Evolutionary conservation across 2,329 filamentous ascomycete species (phyloP), one percentile per base, ranked within the genome.

Genomic region (Neofusicoccum parvum): DNA sequence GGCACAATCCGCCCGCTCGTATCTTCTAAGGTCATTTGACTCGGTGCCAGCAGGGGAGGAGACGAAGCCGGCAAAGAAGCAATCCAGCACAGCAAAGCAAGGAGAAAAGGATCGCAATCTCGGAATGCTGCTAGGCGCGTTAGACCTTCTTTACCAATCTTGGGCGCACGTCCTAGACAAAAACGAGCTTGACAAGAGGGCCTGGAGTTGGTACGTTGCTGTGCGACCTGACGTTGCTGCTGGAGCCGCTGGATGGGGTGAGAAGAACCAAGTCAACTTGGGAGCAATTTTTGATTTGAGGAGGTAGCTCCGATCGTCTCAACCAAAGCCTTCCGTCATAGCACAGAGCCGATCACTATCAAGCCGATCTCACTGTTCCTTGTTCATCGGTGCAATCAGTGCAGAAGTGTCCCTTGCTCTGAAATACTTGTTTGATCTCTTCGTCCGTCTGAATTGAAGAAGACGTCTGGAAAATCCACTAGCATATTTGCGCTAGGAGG

Each of bases 171-270:
- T 87, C 36, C 75, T 96, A 39, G 82, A 78, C 32, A 78, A 80
- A 3, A 81, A 85, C 15, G 91, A 96, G 71, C 80, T 96, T 62
- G 91, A 96, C 73, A 83, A 84, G 67, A 85, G 88, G 66, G 91
- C 92, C 17, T 96, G 92, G 91, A 81, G 81, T 11, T 96, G 92
- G 92, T 96, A 96, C 76, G 82, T 90, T 1, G 84, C 86, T 23
- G 87, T 94, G 20, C 82, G 93, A 68, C 92, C 92, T 0, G 88
- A 92, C 20, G 90, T 96, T 2, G 88, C 91, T 66, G 79, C 83
- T 65, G 93, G 92, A 0, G 86, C 87, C 54, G 86, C 87, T 20
- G 92, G 93, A 1, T 96, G 92, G 92, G 92, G 92, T 34, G 90
- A 90, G 12, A 95, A 94, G 76, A 92, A 90, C 1, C 80, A 82